Percentiles rank a stretch among this genome's conserved stretches.
These are phyloP conservation scores for Drechslerella coelobrocha DNA, from an alignment of 2,329 filamentous ascomycete genomes.

Conservation along the genomic window DNA sequence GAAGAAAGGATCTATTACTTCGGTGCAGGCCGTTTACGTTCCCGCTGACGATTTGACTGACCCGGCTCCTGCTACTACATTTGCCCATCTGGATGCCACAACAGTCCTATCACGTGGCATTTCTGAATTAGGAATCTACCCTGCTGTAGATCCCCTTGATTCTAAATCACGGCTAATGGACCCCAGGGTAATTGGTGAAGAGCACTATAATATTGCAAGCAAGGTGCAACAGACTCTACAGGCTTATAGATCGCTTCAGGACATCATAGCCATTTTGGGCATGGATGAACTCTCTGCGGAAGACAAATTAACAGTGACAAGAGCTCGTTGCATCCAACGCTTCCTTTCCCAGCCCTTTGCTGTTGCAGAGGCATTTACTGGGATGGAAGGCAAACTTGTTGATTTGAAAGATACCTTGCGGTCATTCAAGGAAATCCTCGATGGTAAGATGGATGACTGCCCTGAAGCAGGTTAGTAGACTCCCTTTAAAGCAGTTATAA, in stretches of 20 bases:
- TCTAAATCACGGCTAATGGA: slow-evolving; percentile 99
- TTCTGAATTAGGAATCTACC: slow-evolving; percentile 99
- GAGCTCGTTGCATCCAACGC: slow-evolving; percentile 99
- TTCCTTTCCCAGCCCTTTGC: slow-evolving; percentile 99
- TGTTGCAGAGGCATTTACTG: slow-evolving; percentile 72
- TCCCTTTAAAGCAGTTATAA: slow-evolving; percentile 5
- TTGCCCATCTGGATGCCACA: slow-evolving; percentile 99
- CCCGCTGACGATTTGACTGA: slow-evolving; percentile 99
- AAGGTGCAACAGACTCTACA: slow-evolving; percentile 99
- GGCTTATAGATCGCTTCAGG: slow-evolving; percentile 99
- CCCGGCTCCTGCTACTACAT: slow-evolving; percentile 98
- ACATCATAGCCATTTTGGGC: slow-evolving; percentile 99
- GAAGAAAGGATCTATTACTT: slow-evolving; percentile 99
- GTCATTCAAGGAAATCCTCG: slow-evolving; percentile 96
- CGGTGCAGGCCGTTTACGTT: slow-evolving; percentile 99
- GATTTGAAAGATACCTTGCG: slow-evolving; percentile 98
- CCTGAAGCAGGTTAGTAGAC: slow-evolving; percentile 74
- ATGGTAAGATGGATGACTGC: slow-evolving; percentile 92
- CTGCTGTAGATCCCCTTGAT: slow-evolving; percentile 98
- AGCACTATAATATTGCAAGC: slow-evolving; percentile 94
- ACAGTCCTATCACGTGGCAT: slow-evolving; percentile 99
- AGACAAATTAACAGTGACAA: slow-evolving; percentile 99
- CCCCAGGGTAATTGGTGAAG: slow-evolving; percentile 96
- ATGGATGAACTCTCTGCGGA: slow-evolving; percentile 99
- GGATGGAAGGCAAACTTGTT: slow-evolving; percentile 95